These are phyloP conservation scores for Clitocybe nebularis DNA, from an alignment of 1,284 basidiomycete genomes.

Conservation along the genomic window DNA sequence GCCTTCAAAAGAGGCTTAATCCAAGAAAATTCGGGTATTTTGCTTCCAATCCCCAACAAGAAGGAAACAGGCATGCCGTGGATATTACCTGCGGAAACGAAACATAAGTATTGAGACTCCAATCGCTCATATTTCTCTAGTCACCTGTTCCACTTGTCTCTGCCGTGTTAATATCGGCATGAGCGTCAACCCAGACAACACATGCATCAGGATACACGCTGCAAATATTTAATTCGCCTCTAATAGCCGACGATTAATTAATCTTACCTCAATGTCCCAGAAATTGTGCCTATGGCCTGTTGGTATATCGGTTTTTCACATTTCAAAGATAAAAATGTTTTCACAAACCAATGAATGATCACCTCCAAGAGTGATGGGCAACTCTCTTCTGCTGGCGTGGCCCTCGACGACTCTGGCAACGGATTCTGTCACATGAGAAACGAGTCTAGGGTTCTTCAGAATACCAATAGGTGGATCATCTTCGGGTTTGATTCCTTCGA, in stretches of 20 bases:
- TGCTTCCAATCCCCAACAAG: constrained; percentile 70
- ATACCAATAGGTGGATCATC: constrained; percentile 82
- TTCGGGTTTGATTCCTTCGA: constrained; percentile 69
- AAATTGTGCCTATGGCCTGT: constrained; percentile 90
- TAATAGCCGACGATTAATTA: not conserved
- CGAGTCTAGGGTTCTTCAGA: constrained; percentile 85
- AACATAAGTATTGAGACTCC: constrained; percentile 7
- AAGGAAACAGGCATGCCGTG: constrained; percentile 99
- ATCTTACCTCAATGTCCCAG: constrained; percentile 70
- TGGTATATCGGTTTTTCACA: constrained; percentile 6
- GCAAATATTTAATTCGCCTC: constrained; percentile 11
- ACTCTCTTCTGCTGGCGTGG: constrained; percentile 73
- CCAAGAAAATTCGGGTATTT: constrained; percentile 73
- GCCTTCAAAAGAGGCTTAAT: constrained; percentile 71
- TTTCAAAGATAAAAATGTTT: constrained; percentile 5
- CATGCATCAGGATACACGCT: constrained; percentile 74
- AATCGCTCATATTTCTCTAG: constrained; percentile 15
- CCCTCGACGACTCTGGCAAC: constrained; percentile 76
- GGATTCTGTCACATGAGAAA: constrained; percentile 79
- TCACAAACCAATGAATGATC: constrained; percentile 85
- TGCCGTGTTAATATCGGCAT: constrained; percentile 94
- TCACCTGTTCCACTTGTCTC: constrained; percentile 79
- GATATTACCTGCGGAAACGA: constrained; percentile 82
- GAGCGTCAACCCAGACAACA: constrained; percentile 92
- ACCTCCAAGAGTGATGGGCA: constrained; percentile 93